Conservation (phyloP, 2,329 filamentous ascomycete genomes). For the Fusarium graminum region DNA sequence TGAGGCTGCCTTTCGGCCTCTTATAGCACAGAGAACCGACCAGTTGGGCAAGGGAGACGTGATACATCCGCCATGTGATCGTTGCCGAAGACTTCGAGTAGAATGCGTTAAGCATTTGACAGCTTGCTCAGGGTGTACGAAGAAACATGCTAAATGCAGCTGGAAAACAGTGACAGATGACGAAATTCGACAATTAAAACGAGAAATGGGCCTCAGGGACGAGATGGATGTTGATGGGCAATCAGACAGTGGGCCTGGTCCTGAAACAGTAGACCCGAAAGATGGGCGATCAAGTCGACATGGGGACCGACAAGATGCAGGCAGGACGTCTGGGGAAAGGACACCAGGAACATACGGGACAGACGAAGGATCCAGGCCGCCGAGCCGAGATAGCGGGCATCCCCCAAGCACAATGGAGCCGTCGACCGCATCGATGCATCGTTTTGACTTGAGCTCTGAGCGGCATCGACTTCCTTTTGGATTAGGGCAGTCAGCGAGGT, state of each 20-base stretch:
- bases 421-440: constrained; percentile 37
- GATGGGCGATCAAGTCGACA: constrained; percentile 24
- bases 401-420: constrained; percentile 41
- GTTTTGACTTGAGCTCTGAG: constrained; percentile 42
- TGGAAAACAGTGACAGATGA: constrained; percentile 86
- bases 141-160: constrained; percentile 89
- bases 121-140: constrained; percentile 87
- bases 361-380: constrained; percentile 39
- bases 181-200: constrained; percentile 62
- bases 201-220: constrained; percentile 47
- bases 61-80: constrained; percentile 86
- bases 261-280: constrained; percentile 31
- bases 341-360: constrained; percentile 39
- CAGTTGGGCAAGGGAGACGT: constrained; percentile 78
- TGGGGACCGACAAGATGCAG: constrained; percentile 33
- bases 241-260: constrained; percentile 28
- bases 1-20: constrained; percentile 56
- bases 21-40: constrained; percentile 83
- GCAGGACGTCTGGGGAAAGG: constrained; percentile 37
- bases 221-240: constrained; percentile 36
- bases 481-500: constrained; percentile 16
- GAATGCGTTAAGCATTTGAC: constrained; percentile 89
- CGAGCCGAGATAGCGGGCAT: constrained; percentile 42
- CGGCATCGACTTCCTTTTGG: constrained; percentile 42
- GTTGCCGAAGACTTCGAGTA: constrained; percentile 83